A percentile compares a stretch with the other conserved stretches of the same genome.
phyloP scores from a whole-genome alignment of 2,329 filamentous ascomycete species.

The Septoria linicola region DNA sequence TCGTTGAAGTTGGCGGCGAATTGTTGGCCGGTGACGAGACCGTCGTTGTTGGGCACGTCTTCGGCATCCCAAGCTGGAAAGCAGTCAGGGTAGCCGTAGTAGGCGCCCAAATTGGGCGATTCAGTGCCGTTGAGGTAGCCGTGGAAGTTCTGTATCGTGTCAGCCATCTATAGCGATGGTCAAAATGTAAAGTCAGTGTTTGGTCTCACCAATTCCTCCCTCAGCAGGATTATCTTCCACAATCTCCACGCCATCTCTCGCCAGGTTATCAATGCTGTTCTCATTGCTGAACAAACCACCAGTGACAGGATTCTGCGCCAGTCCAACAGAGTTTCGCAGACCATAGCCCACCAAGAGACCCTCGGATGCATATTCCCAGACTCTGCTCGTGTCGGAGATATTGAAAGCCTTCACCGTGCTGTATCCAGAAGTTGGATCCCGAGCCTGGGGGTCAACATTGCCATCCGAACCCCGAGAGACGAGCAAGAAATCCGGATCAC shows the following conservation, averaged over 20 bases:
- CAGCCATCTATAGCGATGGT: too few species aligned
- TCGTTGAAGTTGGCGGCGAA: slow-evolving; percentile 53
- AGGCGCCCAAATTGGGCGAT: slow-evolving; percentile 47
- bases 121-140: slow-evolving; percentile 57
- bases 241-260: slow-evolving; percentile 29
- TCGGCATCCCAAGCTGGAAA: slow-evolving; percentile 63
- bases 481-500: slow-evolving; percentile 57
- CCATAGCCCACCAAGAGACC: slow-evolving; percentile 62
- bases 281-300: slow-evolving; percentile 61
- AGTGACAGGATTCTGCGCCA: slow-evolving; percentile 59
- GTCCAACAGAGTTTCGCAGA: slow-evolving; percentile 68
- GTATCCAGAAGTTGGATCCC: slow-evolving; percentile 55
- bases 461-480: slow-evolving; percentile 63
- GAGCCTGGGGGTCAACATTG: slow-evolving; percentile 61
- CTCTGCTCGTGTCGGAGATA: slow-evolving; percentile 43
- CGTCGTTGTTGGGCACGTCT: slow-evolving; percentile 49
- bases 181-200: too few species aligned
- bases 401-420: slow-evolving; percentile 67
- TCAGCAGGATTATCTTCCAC: slow-evolving; percentile 68
- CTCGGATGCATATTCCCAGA: slow-evolving; percentile 53
- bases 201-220: slow-evolving; percentile 63
- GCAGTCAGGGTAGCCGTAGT: slow-evolving; percentile 71
- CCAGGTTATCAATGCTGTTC: slow-evolving; percentile 68
- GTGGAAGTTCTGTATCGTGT: slow-evolving; percentile 58
- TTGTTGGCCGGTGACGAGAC: slow-evolving; percentile 47